Evolutionary conservation across 805 yeast species (phyloP).

Genomic region (Starmera quercuum): DNA sequence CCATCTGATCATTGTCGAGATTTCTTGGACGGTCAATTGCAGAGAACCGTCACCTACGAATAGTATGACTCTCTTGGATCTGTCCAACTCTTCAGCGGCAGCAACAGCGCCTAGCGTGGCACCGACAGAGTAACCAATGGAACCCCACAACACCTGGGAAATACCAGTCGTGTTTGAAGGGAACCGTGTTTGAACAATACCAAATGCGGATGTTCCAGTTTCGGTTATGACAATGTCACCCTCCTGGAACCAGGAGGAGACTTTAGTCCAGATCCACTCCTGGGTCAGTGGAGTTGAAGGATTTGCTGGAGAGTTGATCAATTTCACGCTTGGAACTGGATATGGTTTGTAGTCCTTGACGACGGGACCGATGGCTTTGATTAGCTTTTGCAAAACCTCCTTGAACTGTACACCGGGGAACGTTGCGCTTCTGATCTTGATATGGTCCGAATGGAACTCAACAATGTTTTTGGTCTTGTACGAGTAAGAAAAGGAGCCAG

Average conservation of each 20-base stretch:
- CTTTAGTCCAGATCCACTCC: conserved; percentile 63
- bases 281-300: conserved; percentile 45
- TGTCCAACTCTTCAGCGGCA: conserved; percentile 59
- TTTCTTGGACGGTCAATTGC: conserved; percentile 69
- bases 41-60: conserved; percentile 74
- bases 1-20: conserved; percentile 64
- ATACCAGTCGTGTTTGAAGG: conserved; percentile 57
- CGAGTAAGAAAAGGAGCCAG: conserved; percentile 78
- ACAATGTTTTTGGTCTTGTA: conserved; percentile 68
- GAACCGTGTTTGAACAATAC: conserved; percentile 59
- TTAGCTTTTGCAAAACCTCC: conserved; percentile 37
- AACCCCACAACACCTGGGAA: conserved; percentile 72
- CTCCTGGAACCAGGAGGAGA: conserved; percentile 53
- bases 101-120: conserved; percentile 61
- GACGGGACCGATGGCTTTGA: conserved; percentile 28
- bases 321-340: conserved; percentile 46
- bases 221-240: conserved; percentile 65
- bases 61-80: conserved; percentile 52
- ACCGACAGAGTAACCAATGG: conserved; percentile 66
- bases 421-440: conserved; percentile 60
- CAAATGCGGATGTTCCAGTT: conserved; percentile 73
- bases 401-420: conserved; percentile 73
- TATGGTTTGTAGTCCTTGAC: conserved; percentile 39
- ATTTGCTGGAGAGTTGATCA: conserved; percentile 36
- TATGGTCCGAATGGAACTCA: conserved; percentile 73